phyloP scores from a whole-genome alignment of 1,284 basidiomycete genomes.

The Meira miltonrushii region DNA sequence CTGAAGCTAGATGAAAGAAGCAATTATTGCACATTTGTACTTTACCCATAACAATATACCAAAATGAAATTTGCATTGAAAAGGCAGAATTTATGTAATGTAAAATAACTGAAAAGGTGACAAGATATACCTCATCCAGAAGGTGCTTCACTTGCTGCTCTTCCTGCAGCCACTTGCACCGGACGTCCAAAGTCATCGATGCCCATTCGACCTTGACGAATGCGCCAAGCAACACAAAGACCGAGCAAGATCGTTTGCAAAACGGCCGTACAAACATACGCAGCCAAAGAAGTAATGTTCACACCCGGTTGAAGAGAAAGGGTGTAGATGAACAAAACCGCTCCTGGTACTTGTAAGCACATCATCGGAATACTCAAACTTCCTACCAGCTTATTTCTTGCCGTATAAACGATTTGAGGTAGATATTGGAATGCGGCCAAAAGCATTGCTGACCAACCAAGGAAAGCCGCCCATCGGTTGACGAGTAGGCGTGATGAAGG shows the following conservation, averaged over 20 bases:
- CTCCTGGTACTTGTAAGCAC: conserved; percentile 88
- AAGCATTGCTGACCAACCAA: conserved; percentile 73
- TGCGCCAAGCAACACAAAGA: conserved; percentile 53
- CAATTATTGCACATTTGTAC: no score
- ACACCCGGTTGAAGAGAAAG: conserved; percentile 46
- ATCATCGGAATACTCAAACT: conserved; percentile 90
- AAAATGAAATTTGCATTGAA: no score
- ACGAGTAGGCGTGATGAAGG: conserved; percentile 38
- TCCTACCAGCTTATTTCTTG: conserved; percentile 72
- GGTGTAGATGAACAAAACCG: conserved; percentile 77
- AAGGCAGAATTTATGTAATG: no score
- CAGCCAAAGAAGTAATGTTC: conserved; percentile 36
- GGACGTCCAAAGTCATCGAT: conserved; percentile 88
- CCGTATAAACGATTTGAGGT: conserved; percentile 80
- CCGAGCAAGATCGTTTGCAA: conserved; percentile 76
- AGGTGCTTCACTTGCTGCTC: no score
- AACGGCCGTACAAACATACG: conserved; percentile 75
- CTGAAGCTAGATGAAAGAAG: no score
- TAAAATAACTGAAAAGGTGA: no score
- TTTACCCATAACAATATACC: no score
- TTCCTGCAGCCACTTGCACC: conserved; percentile 39
- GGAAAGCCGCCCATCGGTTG: conserved; percentile 70
- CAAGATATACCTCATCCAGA: no score
- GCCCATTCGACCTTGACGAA: conserved; percentile 64
- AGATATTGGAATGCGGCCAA: conserved; percentile 79